Conservation (phyloP, 805 yeast genomes). For the Yarrowia phangngaensis region DNA sequence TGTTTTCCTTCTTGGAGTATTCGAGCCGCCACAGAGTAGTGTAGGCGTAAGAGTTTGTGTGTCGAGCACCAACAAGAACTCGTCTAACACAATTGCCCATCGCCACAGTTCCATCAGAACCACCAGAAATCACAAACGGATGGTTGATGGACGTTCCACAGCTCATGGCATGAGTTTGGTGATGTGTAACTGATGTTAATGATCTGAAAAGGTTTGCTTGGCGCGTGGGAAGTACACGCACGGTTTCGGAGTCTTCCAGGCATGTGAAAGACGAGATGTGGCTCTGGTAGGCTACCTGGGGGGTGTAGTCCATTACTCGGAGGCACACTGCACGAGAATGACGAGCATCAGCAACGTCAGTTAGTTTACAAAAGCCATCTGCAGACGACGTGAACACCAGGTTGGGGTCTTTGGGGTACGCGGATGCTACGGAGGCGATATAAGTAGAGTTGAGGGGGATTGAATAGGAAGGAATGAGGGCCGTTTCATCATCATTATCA, state of each 20-base stretch:
- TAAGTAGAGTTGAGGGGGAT: constrained; percentile 9
- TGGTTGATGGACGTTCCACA: constrained; percentile 45
- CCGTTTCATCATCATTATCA: constrained; percentile 28
- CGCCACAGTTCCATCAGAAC: constrained; percentile 49
- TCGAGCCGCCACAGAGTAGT: constrained; percentile 40
- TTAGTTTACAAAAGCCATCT: constrained; percentile 18
- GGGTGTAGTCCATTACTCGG: constrained; percentile 38
- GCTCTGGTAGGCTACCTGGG: constrained; percentile 34
- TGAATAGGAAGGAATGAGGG: constrained; percentile 15
- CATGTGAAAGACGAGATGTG: constrained; percentile 40
- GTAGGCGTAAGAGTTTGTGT: constrained; percentile 32
- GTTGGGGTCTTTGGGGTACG: not conserved
- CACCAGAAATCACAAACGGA: constrained; percentile 48
- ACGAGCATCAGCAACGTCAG: constrained; percentile 23
- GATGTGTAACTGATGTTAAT: constrained; percentile 41
- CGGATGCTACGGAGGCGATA: constrained; percentile 11
- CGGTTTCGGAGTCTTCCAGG: constrained; percentile 44
- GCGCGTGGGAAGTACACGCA: constrained; percentile 42
- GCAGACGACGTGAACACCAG: constrained; percentile 18
- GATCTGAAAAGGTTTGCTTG: constrained; percentile 36
- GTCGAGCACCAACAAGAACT: constrained; percentile 33
- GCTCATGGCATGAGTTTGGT: constrained; percentile 44
- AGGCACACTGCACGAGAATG: constrained; percentile 28
- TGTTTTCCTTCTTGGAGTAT: constrained; percentile 39
- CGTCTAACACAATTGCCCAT: constrained; percentile 43